phyloP scores from a whole-genome alignment of 768 basidiomycete species.

The Phaeotremella skinneri region DNA sequence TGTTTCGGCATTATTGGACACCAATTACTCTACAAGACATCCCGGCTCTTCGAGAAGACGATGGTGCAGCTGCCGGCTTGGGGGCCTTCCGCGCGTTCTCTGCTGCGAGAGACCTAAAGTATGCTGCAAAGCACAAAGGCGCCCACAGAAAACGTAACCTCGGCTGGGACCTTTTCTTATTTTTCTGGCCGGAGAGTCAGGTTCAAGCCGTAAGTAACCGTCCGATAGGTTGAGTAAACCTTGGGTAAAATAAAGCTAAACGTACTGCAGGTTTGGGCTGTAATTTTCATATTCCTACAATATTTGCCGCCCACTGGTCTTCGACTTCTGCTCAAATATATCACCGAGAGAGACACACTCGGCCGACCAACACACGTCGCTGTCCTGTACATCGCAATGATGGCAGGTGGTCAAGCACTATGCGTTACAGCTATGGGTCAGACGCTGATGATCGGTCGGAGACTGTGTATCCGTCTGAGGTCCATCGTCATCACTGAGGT shows the following conservation, averaged over 20 bases:
- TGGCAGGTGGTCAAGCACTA: slow-evolving; percentile 50
- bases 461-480: slow-evolving; percentile 49
- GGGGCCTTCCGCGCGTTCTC: slow-evolving; percentile 39
- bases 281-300: slow-evolving; percentile 46
- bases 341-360: slow-evolving; percentile 44
- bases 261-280: slow-evolving; percentile 33
- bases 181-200: slow-evolving; percentile 35
- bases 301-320: slow-evolving; percentile 53
- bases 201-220: slow-evolving; percentile 36
- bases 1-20: slow-evolving; percentile 39
- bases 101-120: slow-evolving; percentile 24
- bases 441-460: slow-evolving; percentile 51
- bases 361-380: slow-evolving; percentile 51
- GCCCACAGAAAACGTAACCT: slow-evolving; percentile 31
- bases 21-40: slow-evolving; percentile 42
- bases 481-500: slow-evolving; percentile 53
- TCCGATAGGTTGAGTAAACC: background rate
- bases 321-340: slow-evolving; percentile 50
- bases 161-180: slow-evolving; percentile 33
- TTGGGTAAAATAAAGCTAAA: background rate
- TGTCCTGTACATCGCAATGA: slow-evolving; percentile 51
- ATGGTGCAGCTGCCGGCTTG: slow-evolving; percentile 34
- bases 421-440: slow-evolving; percentile 42
- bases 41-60: slow-evolving; percentile 48
- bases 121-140: slow-evolving; percentile 27